These are phyloP conservation scores for Tuctoria greenei DNA, from an alignment of 176 grass and related monocot genomes.

Conservation along the genomic window DNA sequence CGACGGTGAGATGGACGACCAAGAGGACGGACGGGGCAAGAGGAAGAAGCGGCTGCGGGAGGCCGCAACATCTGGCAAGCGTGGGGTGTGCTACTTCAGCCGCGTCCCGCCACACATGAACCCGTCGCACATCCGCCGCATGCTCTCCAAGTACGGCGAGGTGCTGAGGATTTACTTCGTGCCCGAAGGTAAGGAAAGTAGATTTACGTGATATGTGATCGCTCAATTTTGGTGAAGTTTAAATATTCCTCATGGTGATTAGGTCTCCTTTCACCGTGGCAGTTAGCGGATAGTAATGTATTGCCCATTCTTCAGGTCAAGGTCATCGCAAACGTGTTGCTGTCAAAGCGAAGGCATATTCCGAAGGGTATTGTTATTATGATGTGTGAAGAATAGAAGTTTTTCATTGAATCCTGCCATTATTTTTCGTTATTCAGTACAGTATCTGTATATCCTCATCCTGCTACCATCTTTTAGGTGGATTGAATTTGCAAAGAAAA, in stretches of 20 bases:
- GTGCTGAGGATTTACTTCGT: slow-evolving; percentile 81
- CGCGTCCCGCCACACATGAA: slow-evolving; percentile 91
- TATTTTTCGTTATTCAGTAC: background rate
- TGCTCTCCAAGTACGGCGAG: slow-evolving; percentile 86
- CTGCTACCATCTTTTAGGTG: slow-evolving; percentile 60
- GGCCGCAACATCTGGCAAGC: slow-evolving; percentile 49
- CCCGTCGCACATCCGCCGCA: slow-evolving; percentile 79
- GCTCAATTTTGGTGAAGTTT: too few relatives aligned
- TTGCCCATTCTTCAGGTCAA: slow-evolving; percentile 47
- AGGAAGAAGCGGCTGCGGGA: slow-evolving; percentile 37
- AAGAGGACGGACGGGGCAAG: slow-evolving; percentile 18
- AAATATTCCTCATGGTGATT: too few relatives aligned
- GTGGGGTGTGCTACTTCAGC: slow-evolving; percentile 88
- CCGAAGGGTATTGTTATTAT: slow-evolving; percentile 75
- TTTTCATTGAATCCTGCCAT: slow-evolving; percentile 3
- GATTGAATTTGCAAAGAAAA: slow-evolving; percentile 93
- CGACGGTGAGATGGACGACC: background rate
- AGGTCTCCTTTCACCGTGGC: too few relatives aligned
- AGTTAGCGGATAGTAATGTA: too few relatives aligned
- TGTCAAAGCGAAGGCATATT: slow-evolving; percentile 72
- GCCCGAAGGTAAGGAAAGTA: slow-evolving; percentile 91
- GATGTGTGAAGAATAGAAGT: background rate
- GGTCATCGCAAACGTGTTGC: slow-evolving; percentile 62
- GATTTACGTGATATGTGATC: too few relatives aligned
- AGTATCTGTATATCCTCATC: slow-evolving; percentile 4